Percentiles rank a stretch among this genome's conserved stretches.
Evolutionary conservation across 2,329 filamentous ascomycete species (phyloP).

Genomic region (Pleurostoma richardsiae): DNA sequence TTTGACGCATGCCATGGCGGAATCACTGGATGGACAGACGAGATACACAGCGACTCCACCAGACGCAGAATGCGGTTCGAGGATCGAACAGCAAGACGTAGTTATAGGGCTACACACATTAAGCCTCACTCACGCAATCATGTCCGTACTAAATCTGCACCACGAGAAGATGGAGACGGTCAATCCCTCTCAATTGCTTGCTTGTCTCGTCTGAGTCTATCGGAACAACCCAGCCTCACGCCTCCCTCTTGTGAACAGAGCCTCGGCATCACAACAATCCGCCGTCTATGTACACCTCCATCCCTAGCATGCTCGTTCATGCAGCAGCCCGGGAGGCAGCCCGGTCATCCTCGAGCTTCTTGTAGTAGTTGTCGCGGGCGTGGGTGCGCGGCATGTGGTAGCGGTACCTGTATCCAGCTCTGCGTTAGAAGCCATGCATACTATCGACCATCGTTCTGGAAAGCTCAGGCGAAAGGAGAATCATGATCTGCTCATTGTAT

Average conservation of each 20-base stretch:
- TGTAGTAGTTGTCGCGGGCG: slow-evolving; percentile 54
- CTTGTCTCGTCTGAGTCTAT: slow-evolving; percentile 19
- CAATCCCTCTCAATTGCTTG: slow-evolving; percentile 11
- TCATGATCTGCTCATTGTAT: slow-evolving; percentile 1
- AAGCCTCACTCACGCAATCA: too few relatives aligned
- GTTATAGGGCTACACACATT: too few relatives aligned
- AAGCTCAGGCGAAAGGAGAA: neutral
- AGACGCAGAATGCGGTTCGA: too few relatives aligned
- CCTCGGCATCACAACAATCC: neutral
- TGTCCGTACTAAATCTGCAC: too few relatives aligned
- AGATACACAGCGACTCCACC: too few relatives aligned
- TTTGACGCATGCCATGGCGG: too few relatives aligned
- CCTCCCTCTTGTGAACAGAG: slow-evolving; percentile 5
- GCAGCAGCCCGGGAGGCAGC: slow-evolving; percentile 24
- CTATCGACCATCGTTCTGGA: neutral
- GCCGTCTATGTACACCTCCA: slow-evolving; percentile 4
- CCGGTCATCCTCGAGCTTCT: slow-evolving; percentile 52
- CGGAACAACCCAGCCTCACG: slow-evolving; percentile 6
- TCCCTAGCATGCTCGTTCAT: neutral
- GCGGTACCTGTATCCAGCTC: slow-evolving; percentile 44
- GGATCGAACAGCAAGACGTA: too few relatives aligned
- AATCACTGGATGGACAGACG: too few relatives aligned
- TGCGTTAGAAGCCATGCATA: neutral
- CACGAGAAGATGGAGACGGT: too few relatives aligned
- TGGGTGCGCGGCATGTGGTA: slow-evolving; percentile 57